Evolutionary conservation across 2,329 filamentous ascomycete species (phyloP), one percentile per base, ranked within the genome.

Genomic region (Sporothrix brunneoviolacea): DNA sequence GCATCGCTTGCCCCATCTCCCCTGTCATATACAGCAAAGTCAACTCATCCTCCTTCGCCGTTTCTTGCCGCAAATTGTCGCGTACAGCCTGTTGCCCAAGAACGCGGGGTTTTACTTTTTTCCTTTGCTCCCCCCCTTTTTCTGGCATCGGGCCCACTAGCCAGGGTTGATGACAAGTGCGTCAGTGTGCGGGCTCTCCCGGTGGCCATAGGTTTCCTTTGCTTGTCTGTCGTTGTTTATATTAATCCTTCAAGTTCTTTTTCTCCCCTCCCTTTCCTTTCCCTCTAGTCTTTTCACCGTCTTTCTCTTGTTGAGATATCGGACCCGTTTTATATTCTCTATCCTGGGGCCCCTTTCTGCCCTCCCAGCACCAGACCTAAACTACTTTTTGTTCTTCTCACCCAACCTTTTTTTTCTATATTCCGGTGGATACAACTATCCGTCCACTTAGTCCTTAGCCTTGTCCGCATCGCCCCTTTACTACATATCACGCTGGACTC

Each of bases 111-210:
- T 48, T 19, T 27, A 35, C 37, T 28, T 40, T 41, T 40, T 35
- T 42, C 39, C 38, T 30, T 37, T 22, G n/a, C 12, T 5, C 12
- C 27, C 22, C 19, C 28, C 37, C 32, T 42, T 30, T n/a, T 30
- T 21, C 39, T 37, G 21, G 32, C 27, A 48, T 30, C 8, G 24
- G 38, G 19, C n/a, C 32, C 33, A 43, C 44, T 22, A 24, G 43
- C 38, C 39, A 48, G 50, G 39, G 16, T 43, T 19, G 39, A 33
- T 40, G 44, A 35, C 47, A 50, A 50, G 42, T 33, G 47, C 27
- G 19, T 49, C 32, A 38, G 42, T 36, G 18, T 33, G 41, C 52
- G 48, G 52, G 43, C 52, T 42, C 38, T 51, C 52, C 48, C 47
- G 52, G 48, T 27, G 40, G 38, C 15, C 22, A 45, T 41, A 35